Conservation (phyloP, 768 basidiomycete genomes). For the Tylopilus rubrobrunneus region DNA sequence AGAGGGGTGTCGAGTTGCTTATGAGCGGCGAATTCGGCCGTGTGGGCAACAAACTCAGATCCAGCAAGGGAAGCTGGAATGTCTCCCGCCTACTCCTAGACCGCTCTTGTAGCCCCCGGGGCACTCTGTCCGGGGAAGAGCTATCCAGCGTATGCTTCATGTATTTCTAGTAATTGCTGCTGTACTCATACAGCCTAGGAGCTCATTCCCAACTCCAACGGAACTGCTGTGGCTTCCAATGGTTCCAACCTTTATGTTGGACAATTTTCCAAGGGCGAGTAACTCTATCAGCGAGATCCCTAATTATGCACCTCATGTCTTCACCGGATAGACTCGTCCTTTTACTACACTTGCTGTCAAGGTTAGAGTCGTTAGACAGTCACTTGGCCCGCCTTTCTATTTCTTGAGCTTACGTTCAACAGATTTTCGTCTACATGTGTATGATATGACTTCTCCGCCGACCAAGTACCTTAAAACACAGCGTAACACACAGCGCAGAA, state of each 20-base stretch:
- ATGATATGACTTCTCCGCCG: constrained; percentile 62
- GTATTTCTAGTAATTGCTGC: not conserved
- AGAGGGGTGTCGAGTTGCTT: constrained; percentile 60
- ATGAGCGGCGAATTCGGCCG: constrained; percentile 79
- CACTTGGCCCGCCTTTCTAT: not conserved
- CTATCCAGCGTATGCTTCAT: constrained; percentile 45
- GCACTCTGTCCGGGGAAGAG: constrained; percentile 46
- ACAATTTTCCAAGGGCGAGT: constrained; percentile 70
- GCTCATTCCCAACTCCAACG: constrained; percentile 74
- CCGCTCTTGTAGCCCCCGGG: constrained; percentile 34
- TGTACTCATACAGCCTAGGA: constrained; percentile 39
- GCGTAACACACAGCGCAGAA: constrained; percentile 14
- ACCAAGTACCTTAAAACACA: constrained; percentile 16
- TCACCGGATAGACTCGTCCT: constrained; percentile 64
- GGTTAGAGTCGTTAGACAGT: constrained; percentile 37
- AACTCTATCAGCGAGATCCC: not conserved
- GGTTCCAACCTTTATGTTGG: constrained; percentile 77
- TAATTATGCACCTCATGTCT: constrained; percentile 1
- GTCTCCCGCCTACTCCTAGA: constrained; percentile 47
- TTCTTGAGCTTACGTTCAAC: constrained; percentile 1
- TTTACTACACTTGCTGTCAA: constrained; percentile 91
- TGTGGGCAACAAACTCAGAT: constrained; percentile 47
- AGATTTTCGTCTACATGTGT: constrained; percentile 91
- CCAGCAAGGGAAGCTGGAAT: constrained; percentile 41
- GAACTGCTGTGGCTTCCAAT: constrained; percentile 74